phyloP scores from a whole-genome alignment of 371 early-diverging fungal genomes.

The Aphelidium insulamus region DNA sequence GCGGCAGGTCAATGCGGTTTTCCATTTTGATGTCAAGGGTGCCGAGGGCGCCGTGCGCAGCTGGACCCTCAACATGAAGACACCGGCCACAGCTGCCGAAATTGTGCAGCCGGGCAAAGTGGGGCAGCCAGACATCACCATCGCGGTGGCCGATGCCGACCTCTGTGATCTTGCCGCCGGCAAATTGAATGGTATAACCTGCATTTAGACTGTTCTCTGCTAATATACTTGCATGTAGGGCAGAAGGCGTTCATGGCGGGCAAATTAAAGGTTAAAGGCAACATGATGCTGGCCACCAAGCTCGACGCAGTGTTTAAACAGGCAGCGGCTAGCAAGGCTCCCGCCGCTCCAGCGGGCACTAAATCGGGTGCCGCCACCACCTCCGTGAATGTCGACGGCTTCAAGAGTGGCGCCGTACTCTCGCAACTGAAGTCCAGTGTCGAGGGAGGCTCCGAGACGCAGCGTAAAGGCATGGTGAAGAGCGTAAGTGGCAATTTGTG shows the following conservation, averaged over 20 bases:
- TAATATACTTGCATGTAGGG: slow-evolving; percentile 8
- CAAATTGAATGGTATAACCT: neutral
- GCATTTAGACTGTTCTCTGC: neutral
- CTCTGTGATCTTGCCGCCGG: neutral
- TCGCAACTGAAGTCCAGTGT: slow-evolving; percentile 10
- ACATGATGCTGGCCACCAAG: slow-evolving; percentile 64
- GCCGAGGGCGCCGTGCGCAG: slow-evolving; percentile 9
- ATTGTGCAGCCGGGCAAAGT: too few relatives aligned
- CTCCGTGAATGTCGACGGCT: slow-evolving; percentile 7
- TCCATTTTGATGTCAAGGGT: slow-evolving; percentile 9
- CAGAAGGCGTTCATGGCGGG: slow-evolving; percentile 72
- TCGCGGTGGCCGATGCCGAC: slow-evolving; percentile 5
- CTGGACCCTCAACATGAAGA: too few relatives aligned
- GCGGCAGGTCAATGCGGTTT: too few relatives aligned
- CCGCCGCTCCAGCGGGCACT: neutral
- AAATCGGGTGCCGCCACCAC: neutral
- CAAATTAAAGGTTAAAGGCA: slow-evolving; percentile 72
- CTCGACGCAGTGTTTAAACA: too few relatives aligned
- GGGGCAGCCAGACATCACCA: slow-evolving; percentile 7
- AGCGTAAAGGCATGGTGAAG: slow-evolving; percentile 20
- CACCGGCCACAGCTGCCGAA: too few relatives aligned
- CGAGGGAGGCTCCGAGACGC: slow-evolving; percentile 7
- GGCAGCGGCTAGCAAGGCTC: too few relatives aligned
- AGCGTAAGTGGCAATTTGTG: too few relatives aligned
- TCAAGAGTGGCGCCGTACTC: slow-evolving; percentile 4